Base-by-base conservation (phyloP, 1,139 yeast genomes). In the Suhomyces coccinellae region DNA sequence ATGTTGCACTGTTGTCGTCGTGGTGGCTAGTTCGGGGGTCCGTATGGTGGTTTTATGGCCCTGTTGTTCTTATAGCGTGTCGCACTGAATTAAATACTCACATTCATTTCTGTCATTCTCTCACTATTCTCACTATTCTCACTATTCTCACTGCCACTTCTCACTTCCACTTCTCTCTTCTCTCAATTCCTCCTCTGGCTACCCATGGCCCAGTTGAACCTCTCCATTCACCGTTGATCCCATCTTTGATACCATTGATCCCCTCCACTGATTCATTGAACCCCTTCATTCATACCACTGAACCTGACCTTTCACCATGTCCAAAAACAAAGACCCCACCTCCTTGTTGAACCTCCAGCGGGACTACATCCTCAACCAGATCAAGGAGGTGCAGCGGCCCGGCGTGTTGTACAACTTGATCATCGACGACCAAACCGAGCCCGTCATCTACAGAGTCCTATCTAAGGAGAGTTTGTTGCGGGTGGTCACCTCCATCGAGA, bases 401-500 rank as follows among this genome's bases (percentile, higher is more conserved):
- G 74, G 73, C 1, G 61, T 61, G 28, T 61, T 73, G 40, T 71
- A 72, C 53, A 66, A 69, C 27, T 62, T 74, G 48, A 59, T 74
- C 15, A 55, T 73, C 29, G 79, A 74, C 51, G 67, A 63, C 29
- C 59, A 61, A 33, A 66, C 73, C 24, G 75, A 72, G 54, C 43
- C 65, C 5, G 55, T 68, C n/a, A 48, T 74, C 40, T 62, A 62
- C 47, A 63, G 62, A 42, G 71, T 73, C 26, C 50, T 73, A 14
- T 52, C 67, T 38, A 72, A 72, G 50, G 76, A 69, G 34, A 66
- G 62, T 34, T 53, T 74, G 33, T 57, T 74, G 12, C 57, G 79
- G 34, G 57, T 73, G 12, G 79, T 74, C 6, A 69, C 79, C 2
- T 63, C 74, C 3, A 59, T 74, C 11, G 79, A 74, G 47, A 60